Evolutionary conservation across 2,329 filamentous ascomycete species (phyloP).

Genomic region (Plectosphaerella sp.): DNA sequence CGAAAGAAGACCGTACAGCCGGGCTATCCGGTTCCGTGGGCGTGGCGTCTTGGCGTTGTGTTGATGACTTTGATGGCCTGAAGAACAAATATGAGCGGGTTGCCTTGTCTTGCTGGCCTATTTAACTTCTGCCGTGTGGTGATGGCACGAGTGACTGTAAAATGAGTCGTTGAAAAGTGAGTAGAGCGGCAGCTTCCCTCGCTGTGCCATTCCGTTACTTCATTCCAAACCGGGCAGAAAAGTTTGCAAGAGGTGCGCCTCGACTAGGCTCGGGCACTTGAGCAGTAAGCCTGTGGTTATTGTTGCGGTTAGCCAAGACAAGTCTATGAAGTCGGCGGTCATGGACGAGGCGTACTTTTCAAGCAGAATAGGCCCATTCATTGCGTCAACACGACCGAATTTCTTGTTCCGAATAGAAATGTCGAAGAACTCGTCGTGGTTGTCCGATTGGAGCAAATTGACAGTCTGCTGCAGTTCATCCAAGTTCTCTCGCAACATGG

Average conservation of each 20-base stretch:
- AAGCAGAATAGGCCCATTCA: slow-evolving; percentile 83
- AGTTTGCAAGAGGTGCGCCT: slow-evolving; percentile 62
- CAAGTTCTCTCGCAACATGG: slow-evolving; percentile 82
- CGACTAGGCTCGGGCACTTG: slow-evolving; percentile 55
- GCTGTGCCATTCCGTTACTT: slow-evolving; percentile 31
- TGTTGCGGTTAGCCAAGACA: neutral
- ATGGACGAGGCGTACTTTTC: slow-evolving; percentile 65
- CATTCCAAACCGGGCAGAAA: slow-evolving; percentile 73
- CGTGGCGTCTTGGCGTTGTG: neutral
- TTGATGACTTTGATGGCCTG: neutral
- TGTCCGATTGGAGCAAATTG: slow-evolving; percentile 78
- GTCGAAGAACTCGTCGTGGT: slow-evolving; percentile 96
- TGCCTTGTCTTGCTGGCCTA: too few relatives aligned
- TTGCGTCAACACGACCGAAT: slow-evolving; percentile 85
- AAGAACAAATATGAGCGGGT: too few relatives aligned
- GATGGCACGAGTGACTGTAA: too few relatives aligned
- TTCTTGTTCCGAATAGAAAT: slow-evolving; percentile 85
- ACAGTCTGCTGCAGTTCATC: slow-evolving; percentile 94
- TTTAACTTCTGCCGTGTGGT: neutral
- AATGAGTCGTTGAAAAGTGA: too few relatives aligned
- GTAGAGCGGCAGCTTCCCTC: too few relatives aligned
- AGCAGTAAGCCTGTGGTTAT: slow-evolving; percentile 53
- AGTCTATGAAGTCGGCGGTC: too few relatives aligned
- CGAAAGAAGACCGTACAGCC: too few relatives aligned
- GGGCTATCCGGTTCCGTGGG: too few relatives aligned